Percentiles rank a stretch among this genome's conserved stretches.
Conservation (phyloP, 768 basidiomycete species). For the Pleurotus citrinopileatus region DNA sequence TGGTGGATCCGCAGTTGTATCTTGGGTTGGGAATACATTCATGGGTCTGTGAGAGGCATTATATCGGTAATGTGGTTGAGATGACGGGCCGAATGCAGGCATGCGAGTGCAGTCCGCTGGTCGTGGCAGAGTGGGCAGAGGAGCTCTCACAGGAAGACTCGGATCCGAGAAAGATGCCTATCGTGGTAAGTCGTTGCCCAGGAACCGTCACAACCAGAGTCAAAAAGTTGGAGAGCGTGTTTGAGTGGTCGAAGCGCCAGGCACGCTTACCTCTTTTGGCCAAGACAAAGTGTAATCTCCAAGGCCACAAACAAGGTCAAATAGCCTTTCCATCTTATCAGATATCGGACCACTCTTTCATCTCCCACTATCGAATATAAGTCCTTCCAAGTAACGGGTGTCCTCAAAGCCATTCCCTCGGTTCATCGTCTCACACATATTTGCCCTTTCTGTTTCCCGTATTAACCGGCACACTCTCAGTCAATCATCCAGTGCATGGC, state of each 20-base stretch:
- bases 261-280: slow-evolving; percentile 1
- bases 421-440: slow-evolving; percentile 17
- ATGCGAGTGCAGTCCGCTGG: too few relatives aligned
- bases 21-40: slow-evolving; percentile 1
- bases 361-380: slow-evolving; percentile 10
- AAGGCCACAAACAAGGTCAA: neutral
- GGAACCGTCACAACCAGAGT: slow-evolving; percentile 2
- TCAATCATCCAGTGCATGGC: neutral
- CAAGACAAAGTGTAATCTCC: slow-evolving; percentile 1
- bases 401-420: neutral
- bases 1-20: neutral
- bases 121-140: neutral
- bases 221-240: neutral
- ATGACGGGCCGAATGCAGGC: neutral
- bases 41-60: slow-evolving; percentile 6
- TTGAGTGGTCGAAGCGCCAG: neutral
- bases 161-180: neutral
- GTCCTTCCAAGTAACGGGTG: too few relatives aligned
- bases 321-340: slow-evolving; percentile 9
- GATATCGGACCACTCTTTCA: slow-evolving; percentile 9
- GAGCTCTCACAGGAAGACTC: too few relatives aligned
- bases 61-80: neutral
- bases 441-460: slow-evolving; percentile 13
- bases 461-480: neutral
- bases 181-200: neutral